Percentiles rank a stretch among this genome's conserved stretches.
Conservation (phyloP, 768 basidiomycete species). For the Lactarius evosmus region DNA sequence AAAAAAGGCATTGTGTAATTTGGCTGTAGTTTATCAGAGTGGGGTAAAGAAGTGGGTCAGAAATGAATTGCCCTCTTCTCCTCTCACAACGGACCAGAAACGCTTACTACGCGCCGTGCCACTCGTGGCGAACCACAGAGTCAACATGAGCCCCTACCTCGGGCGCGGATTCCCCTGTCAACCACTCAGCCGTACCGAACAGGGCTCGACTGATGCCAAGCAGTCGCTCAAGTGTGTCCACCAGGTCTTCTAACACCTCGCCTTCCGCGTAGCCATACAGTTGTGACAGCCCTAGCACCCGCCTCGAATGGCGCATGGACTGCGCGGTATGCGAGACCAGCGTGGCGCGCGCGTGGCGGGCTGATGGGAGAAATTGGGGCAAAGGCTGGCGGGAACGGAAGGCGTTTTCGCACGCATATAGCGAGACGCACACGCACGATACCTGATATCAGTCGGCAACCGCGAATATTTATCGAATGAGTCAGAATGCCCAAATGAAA, state of each 20-base stretch:
- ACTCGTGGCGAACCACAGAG: background rate
- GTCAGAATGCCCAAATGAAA: background rate
- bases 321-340: slow-evolving; percentile 39
- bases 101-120: background rate
- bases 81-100: background rate
- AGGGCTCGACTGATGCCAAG: slow-evolving; percentile 41
- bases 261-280: slow-evolving; percentile 46
- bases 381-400: slow-evolving; percentile 46
- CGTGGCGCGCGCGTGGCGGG: slow-evolving; percentile 39
- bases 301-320: slow-evolving; percentile 33
- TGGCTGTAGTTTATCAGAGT: background rate
- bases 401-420: slow-evolving; percentile 50
- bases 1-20: background rate
- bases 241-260: slow-evolving; percentile 41
- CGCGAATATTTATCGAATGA: background rate
- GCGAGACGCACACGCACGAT: slow-evolving; percentile 45
- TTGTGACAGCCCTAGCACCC: slow-evolving; percentile 38
- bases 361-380: slow-evolving; percentile 50
- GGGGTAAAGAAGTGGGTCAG: background rate
- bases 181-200: slow-evolving; percentile 47
- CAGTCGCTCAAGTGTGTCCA: slow-evolving; percentile 43
- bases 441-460: slow-evolving; percentile 32
- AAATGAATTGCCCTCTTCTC: background rate
- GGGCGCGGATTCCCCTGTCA: slow-evolving; percentile 30
- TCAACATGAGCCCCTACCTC: slow-evolving; percentile 1